Evolutionary conservation across 805 yeast genomes (phyloP), one percentile per base, ranked within the genome.

Genomic region (Candida bentonensis): DNA sequence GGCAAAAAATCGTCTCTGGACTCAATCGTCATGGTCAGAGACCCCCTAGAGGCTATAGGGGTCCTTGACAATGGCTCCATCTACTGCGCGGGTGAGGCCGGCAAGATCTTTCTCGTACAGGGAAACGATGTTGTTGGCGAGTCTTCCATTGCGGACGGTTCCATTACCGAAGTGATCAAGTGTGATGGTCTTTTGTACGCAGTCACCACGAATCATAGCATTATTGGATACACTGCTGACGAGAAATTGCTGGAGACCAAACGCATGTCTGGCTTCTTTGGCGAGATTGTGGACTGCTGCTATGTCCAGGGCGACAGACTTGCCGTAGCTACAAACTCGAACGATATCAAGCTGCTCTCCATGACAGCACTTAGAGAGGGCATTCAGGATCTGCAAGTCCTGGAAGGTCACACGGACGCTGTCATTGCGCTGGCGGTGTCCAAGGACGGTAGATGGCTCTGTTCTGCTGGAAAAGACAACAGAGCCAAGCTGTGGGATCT

Each of bases 321-420:
- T 40, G 97, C 94, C 3, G 61, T 92, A 51, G 96, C 97, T 1
- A 89, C 97, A 2, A 92, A 92, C 61, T 84, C 97, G 1, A 94
- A 96, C 11, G 78, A 89, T 1, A 64, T 92, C 45, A 69, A 97
- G 58, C 62, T 92, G 13, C 72, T 88, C 26, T 45, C 57, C 15
- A 74, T 82, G 1, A 43, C 41, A 4, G 46, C 47, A 7, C 45
- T 51, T 13, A 41, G 50, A 22, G 60, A 64, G n/a, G 67, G 65
- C 20, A 78, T 79, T 9, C 64, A 80, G 40, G 83, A 79, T 49
- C 78, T 81, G 51, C 70, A 68, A 21, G 63, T 83, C 7, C 71
- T 74, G 49, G 82, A 81, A 48, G 96, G 94, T 1, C 99, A 92
- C 60, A 72, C 73, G 2, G 97, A 92, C 61, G 66, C 89, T 48